These are phyloP conservation scores for Phaseolus lunatus DNA, from an alignment of 306 rosid species.

Conservation along the genomic window DNA sequence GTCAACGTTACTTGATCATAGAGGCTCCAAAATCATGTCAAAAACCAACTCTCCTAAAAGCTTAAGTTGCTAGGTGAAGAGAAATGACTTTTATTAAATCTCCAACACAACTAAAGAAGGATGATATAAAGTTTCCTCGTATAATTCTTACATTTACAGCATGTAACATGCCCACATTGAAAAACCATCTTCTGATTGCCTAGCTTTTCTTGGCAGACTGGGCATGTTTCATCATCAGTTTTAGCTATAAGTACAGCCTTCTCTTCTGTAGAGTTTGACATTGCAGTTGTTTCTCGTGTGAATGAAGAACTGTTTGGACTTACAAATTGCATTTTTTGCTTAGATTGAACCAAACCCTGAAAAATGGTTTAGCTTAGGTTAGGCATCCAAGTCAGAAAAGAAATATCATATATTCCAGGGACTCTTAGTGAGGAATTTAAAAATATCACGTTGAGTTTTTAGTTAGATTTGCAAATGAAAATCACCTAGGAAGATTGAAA, in stretches of 20 bases:
- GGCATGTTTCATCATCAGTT: conserved; percentile 81
- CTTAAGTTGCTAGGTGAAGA: background rate
- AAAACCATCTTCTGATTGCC: conserved; percentile 90
- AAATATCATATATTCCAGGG: background rate
- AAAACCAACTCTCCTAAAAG: conserved; percentile 14
- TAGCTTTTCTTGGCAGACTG: conserved; percentile 85
- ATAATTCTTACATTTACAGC: conserved; percentile 87
- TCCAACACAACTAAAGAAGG: conserved; percentile 14
- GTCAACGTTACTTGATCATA: background rate
- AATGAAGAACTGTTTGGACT: conserved; percentile 53
- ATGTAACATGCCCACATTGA: conserved; percentile 92
- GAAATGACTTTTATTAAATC: background rate
- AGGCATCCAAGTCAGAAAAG: conserved; percentile 27
- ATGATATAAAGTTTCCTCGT: conserved; percentile 29
- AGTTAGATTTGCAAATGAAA: conserved; percentile 19
- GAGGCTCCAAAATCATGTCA: conserved; percentile 1
- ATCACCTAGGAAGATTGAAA: background rate
- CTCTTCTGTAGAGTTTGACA: conserved; percentile 52
- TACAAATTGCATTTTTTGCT: conserved; percentile 61
- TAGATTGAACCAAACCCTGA: conserved; percentile 85
- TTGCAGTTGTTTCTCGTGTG: conserved; percentile 54
- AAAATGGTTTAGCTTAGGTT: conserved; percentile 43
- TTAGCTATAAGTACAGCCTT: conserved; percentile 51
- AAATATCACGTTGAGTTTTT: conserved; percentile 7
- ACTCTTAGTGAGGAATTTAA: conserved; percentile 10